A percentile compares a stretch with the other conserved stretches of the same genome.
These are phyloP conservation scores for Auriculariales sp. DNA, from an alignment of 768 basidiomycete species.

Conservation along the genomic window DNA sequence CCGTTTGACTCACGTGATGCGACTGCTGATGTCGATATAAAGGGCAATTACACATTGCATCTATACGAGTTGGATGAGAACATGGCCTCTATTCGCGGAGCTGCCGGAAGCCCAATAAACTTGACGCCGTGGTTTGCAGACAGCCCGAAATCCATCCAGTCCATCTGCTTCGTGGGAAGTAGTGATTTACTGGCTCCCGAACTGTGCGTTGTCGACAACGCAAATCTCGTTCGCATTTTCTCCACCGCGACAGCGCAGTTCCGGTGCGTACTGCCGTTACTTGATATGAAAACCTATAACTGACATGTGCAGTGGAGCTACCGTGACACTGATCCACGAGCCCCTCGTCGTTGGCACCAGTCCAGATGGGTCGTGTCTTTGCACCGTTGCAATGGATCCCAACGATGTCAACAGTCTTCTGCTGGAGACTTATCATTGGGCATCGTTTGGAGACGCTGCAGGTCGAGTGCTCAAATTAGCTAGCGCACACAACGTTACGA, in stretches of 20 bases:
- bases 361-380: conserved; percentile 40
- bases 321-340: conserved; percentile 20
- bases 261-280: conserved; percentile 21
- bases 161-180: conserved; percentile 31
- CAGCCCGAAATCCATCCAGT: conserved; percentile 14
- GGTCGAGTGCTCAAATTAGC: conserved; percentile 28
- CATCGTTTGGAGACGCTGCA: conserved; percentile 34
- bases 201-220: conserved; percentile 32
- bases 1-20: neutral
- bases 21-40: neutral
- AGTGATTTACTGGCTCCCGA: conserved; percentile 31
- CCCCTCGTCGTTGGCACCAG: conserved; percentile 30
- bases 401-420: conserved; percentile 6
- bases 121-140: conserved; percentile 32
- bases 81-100: conserved; percentile 23
- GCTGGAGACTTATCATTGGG: conserved; percentile 37
- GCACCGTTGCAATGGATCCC: conserved; percentile 18
- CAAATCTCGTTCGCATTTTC: conserved; percentile 30
- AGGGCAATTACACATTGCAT: conserved; percentile 21
- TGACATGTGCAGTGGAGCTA: conserved; percentile 28
- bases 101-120: conserved; percentile 24
- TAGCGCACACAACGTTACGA: conserved; percentile 9
- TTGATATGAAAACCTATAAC: neutral
- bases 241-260: conserved; percentile 40
- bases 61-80: conserved; percentile 33